Evolutionary conservation across 2,329 filamentous ascomycete genomes (phyloP).

Genomic region (Claviceps sp.): DNA sequence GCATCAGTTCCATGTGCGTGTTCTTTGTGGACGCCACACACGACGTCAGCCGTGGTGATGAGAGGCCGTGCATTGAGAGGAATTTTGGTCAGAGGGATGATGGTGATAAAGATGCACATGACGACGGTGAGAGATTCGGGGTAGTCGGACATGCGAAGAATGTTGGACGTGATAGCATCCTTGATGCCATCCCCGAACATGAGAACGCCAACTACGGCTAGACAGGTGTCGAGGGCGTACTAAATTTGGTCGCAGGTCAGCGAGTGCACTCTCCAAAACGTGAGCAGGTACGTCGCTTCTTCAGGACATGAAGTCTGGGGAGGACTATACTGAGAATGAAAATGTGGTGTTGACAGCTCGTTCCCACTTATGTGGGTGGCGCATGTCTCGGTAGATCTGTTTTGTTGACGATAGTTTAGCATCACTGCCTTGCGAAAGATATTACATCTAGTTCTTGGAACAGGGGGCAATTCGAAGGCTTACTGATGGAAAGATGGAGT

Average conservation of each 20-base stretch:
- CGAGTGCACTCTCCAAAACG: too few species aligned
- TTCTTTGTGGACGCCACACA: slow-evolving; percentile 55
- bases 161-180: slow-evolving; percentile 84
- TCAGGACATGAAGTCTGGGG: neutral
- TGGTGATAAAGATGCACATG: slow-evolving; percentile 75
- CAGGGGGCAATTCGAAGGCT: slow-evolving; percentile 9
- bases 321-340: slow-evolving; percentile 53
- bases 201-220: slow-evolving; percentile 71
- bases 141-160: slow-evolving; percentile 63
- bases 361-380: slow-evolving; percentile 67
- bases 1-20: slow-evolving; percentile 22
- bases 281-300: neutral
- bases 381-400: slow-evolving; percentile 50
- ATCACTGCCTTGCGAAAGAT: neutral
- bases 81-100: slow-evolving; percentile 93
- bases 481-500: slow-evolving; percentile 67
- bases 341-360: slow-evolving; percentile 69
- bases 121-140: slow-evolving; percentile 60
- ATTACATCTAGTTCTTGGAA: neutral
- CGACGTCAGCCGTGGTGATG: slow-evolving; percentile 68
- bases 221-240: slow-evolving; percentile 68
- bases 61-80: slow-evolving; percentile 82
- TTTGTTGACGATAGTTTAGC: neutral
- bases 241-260: slow-evolving; percentile 16
- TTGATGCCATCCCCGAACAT: slow-evolving; percentile 90